Evolutionary conservation across 805 yeast species (phyloP), one percentile per base, ranked within the genome.

Genomic region (Metschnikowia kunwiensis): DNA sequence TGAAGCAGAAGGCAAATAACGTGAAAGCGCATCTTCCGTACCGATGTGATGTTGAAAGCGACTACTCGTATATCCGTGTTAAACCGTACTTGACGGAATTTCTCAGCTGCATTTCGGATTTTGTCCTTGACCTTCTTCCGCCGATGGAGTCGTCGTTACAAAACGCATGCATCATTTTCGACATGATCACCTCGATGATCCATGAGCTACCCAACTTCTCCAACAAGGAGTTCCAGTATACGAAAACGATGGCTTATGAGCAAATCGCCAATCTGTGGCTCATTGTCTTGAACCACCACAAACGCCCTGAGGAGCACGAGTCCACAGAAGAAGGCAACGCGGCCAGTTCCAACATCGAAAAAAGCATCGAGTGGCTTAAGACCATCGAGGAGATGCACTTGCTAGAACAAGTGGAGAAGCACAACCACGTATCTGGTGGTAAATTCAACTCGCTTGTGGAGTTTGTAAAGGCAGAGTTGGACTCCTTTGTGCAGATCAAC

Each of bases 31-130:
- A 72, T 41, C 59, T 87, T 46, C 96, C 96, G 1, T 86, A 83
- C 57, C 80, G 80, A 46, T 86, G 86, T 44, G 88, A 84, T 49
- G 68, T 72, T 7, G 68, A 74, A 24, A 76, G 83, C 30, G 95
- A 86, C 57, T 86, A 86, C 53, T 78, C 89, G 4, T 86, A 77
- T 55, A 60, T 83, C 39, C 69, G 95, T 38, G 84, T 87, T 24
- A 78, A 83, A 51, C 75, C 82, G 5, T 60, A 67, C 40, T 72
- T 85, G 43, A 74, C 75, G 40, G 93, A 83, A 47, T 85, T 86
- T 48, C 72, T 84, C 42, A 68, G 71, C 43, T 78, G 86, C 15
- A 63, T 87, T 36, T 76, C 84, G 12, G 96, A 86, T 57, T 86
- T 81, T 55, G 79, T 85, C 5, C 65, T 82, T 40, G 77, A 75